These are phyloP conservation scores for Grosmannia huntii DNA, from an alignment of 2,329 filamentous ascomycete species.

Conservation along the genomic window DNA sequence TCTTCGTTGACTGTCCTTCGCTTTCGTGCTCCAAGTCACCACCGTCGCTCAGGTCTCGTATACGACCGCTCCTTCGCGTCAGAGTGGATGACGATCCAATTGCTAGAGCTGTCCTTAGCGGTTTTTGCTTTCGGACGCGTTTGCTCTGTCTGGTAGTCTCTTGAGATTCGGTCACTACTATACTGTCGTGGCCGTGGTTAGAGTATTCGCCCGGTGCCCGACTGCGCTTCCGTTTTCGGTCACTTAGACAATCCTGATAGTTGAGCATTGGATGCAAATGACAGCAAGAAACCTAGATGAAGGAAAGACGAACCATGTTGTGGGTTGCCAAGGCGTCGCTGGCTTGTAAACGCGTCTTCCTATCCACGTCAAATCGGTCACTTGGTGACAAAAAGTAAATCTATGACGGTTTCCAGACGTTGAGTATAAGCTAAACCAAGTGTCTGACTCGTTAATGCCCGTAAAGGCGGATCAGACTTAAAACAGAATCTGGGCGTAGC, in stretches of 20 bases:
- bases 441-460: no score
- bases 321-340: background rate
- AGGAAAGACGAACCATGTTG: background rate
- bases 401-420: background rate
- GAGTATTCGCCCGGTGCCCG: background rate
- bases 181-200: background rate
- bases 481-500: no score
- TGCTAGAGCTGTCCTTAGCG: background rate
- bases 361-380: no score
- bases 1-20: background rate
- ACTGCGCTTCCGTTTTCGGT: background rate
- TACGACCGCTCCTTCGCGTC: conserved; percentile 9
- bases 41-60: conserved; percentile 10
- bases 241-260: background rate
- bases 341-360: background rate
- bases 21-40: conserved; percentile 1
- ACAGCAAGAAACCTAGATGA: no score
- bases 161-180: no score
- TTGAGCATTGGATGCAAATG: background rate
- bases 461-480: no score
- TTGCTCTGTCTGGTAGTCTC: background rate
- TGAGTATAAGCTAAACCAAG: no score
- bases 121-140: background rate
- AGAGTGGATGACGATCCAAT: background rate
- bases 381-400: background rate